Evolutionary conservation across 768 basidiomycete genomes (phyloP).

Genomic region (Gloeophyllum trabeum): DNA sequence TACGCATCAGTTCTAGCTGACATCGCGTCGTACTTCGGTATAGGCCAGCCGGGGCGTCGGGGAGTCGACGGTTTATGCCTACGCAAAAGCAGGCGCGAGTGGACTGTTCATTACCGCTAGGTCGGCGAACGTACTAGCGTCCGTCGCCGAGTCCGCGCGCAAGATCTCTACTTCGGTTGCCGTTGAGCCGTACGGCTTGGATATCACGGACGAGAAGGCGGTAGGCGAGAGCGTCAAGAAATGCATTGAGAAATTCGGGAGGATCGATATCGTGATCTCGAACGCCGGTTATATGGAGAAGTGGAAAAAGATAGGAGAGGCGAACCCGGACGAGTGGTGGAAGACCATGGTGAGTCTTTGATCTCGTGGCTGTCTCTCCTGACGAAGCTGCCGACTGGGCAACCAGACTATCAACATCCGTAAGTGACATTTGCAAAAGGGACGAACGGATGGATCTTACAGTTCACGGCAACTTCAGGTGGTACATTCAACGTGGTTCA

Average conservation of each 20-base stretch:
- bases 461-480: too few species aligned
- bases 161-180: too few species aligned
- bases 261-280: conserved; percentile 10
- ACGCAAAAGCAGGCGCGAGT: conserved; percentile 7
- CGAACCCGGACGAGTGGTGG: neutral
- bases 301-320: neutral
- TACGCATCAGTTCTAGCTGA: neutral
- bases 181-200: conserved; percentile 6
- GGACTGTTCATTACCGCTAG: conserved; percentile 3
- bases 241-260: conserved; percentile 10
- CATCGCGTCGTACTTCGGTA: too few species aligned
- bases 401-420: too few species aligned
- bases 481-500: neutral
- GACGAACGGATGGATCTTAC: too few species aligned
- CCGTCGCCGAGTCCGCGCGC: conserved; percentile 6
- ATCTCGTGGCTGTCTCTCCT: too few species aligned
- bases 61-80: conserved; percentile 4
- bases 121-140: conserved; percentile 4
- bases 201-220: conserved; percentile 7
- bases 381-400: too few species aligned
- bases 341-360: neutral
- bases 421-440: too few species aligned
- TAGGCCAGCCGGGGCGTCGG: conserved; percentile 6
- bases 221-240: conserved; percentile 7
- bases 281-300: conserved; percentile 7